These are phyloP conservation scores for Ophiocordyceps australis DNA, from an alignment of 2,329 filamentous ascomycete genomes.

Conservation along the genomic window DNA sequence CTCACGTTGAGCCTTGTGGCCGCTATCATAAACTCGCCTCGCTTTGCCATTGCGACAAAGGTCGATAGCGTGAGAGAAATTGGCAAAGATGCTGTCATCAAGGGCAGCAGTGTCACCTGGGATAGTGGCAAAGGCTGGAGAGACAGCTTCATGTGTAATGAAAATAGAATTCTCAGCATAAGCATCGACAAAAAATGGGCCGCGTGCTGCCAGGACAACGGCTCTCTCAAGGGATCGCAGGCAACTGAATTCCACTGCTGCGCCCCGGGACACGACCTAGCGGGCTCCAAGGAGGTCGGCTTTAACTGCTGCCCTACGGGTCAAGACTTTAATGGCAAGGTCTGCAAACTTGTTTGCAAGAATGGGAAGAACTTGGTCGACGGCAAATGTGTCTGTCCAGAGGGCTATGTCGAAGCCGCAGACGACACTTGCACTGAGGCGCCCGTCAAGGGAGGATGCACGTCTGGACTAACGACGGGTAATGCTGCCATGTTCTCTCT, in stretches of 20 bases:
- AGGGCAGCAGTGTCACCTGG: too few relatives aligned
- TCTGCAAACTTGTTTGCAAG: slow-evolving; percentile 4
- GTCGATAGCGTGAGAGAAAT: too few relatives aligned
- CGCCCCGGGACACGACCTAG: slow-evolving; percentile 5
- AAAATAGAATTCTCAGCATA: too few relatives aligned
- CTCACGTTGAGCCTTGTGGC: too few relatives aligned
- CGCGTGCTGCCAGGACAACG: too few relatives aligned
- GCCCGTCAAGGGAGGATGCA: slow-evolving; percentile 1
- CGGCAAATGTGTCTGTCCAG: slow-evolving; percentile 4
- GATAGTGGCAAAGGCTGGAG: too few relatives aligned
- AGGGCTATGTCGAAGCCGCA: slow-evolving; percentile 1
- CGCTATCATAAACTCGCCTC: too few relatives aligned
- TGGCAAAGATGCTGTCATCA: too few relatives aligned
- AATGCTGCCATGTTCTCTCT: not conserved
- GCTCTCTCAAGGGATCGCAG: too few relatives aligned
- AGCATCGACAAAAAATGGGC: too few relatives aligned
- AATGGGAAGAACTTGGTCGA: slow-evolving; percentile 4
- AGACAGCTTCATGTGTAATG: too few relatives aligned
- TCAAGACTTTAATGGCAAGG: slow-evolving; percentile 2
- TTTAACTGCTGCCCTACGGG: slow-evolving; percentile 5
- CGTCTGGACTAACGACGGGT: slow-evolving; percentile 1
- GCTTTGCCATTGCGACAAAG: too few relatives aligned
- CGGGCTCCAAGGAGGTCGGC: slow-evolving; percentile 2
- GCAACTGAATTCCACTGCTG: slow-evolving; percentile 7
- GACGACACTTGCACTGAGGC: slow-evolving; percentile 3